Evolutionary conservation across 2,329 filamentous ascomycete genomes (phyloP).

Genomic region (Fusarium sublunatum): DNA sequence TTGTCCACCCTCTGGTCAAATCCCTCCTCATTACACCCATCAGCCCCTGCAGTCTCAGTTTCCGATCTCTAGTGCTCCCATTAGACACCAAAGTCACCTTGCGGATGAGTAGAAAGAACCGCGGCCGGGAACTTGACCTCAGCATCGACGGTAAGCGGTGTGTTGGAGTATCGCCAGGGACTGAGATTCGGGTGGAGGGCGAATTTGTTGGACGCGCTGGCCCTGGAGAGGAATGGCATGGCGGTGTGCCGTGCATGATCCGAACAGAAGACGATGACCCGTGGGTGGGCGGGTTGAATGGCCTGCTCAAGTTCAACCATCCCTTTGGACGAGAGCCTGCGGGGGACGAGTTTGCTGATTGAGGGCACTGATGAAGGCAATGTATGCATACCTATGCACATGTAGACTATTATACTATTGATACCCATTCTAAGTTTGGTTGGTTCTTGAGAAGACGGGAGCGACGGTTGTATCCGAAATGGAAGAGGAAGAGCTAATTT

Average conservation of each 20-base stretch:
- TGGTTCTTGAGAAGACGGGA: slow-evolving; percentile 2
- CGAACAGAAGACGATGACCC: slow-evolving; percentile 82
- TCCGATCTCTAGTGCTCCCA: slow-evolving; percentile 89
- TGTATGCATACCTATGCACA: background rate
- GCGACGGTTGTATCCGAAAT: background rate
- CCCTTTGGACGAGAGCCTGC: slow-evolving; percentile 75
- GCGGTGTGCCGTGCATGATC: slow-evolving; percentile 93
- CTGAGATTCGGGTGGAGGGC: slow-evolving; percentile 89
- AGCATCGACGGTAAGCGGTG: slow-evolving; percentile 81
- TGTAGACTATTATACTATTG: slow-evolving; percentile 20
- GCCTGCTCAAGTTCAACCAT: slow-evolving; percentile 95
- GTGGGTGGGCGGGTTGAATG: slow-evolving; percentile 96
- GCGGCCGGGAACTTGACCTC: slow-evolving; percentile 79
- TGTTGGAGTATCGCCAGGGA: slow-evolving; percentile 75
- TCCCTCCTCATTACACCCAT: slow-evolving; percentile 93
- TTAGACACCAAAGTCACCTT: slow-evolving; percentile 86
- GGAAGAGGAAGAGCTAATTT: background rate
- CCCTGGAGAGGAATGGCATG: slow-evolving; percentile 66
- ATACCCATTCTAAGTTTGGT: slow-evolving; percentile 25
- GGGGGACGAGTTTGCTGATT: slow-evolving; percentile 47
- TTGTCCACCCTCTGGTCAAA: slow-evolving; percentile 92
- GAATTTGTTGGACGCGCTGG: slow-evolving; percentile 73
- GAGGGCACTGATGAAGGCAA: slow-evolving; percentile 13
- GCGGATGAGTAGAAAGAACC: slow-evolving; percentile 82
- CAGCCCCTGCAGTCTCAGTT: slow-evolving; percentile 90